Percentiles rank a stretch among this genome's conserved stretches.
Evolutionary conservation across 441 rosid genomes (phyloP).

Genomic region (Gossypium aridum): DNA sequence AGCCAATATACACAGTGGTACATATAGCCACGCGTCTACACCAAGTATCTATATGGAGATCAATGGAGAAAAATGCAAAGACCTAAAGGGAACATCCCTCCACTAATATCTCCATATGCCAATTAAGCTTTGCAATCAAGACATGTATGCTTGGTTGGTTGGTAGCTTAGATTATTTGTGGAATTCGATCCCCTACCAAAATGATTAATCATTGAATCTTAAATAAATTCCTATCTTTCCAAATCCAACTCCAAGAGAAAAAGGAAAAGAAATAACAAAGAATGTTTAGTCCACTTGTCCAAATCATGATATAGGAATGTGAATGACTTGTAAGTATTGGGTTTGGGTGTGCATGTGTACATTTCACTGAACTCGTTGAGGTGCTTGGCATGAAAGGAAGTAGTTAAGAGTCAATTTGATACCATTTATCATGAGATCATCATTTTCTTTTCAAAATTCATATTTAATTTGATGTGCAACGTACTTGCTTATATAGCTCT

Average conservation of each 20-base stretch:
- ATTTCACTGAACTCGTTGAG: too few species aligned
- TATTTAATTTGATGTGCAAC: too few species aligned
- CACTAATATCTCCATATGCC: not conserved
- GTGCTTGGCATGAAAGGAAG: too few species aligned
- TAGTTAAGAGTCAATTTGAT: too few species aligned
- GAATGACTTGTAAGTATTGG: not conserved
- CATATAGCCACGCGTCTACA: not conserved
- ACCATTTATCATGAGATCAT: not conserved
- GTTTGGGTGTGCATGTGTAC: too few species aligned
- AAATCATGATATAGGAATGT: not conserved
- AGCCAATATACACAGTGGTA: constrained; percentile 1
- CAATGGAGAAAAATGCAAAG: not conserved
- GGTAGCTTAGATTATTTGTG: not conserved
- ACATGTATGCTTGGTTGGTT: not conserved
- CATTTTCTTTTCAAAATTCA: too few species aligned
- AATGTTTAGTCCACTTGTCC: not conserved
- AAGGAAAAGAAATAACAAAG: not conserved
- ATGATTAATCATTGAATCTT: not conserved
- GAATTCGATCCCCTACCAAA: not conserved
- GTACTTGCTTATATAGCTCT: too few species aligned
- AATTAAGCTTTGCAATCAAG: not conserved
- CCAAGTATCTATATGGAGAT: not conserved
- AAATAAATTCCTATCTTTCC: not conserved
- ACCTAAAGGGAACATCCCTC: not conserved
- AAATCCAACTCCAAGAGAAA: not conserved